phyloP scores from a whole-genome alignment of 106 monocot genomes.

The Dendrobium catenatum region DNA sequence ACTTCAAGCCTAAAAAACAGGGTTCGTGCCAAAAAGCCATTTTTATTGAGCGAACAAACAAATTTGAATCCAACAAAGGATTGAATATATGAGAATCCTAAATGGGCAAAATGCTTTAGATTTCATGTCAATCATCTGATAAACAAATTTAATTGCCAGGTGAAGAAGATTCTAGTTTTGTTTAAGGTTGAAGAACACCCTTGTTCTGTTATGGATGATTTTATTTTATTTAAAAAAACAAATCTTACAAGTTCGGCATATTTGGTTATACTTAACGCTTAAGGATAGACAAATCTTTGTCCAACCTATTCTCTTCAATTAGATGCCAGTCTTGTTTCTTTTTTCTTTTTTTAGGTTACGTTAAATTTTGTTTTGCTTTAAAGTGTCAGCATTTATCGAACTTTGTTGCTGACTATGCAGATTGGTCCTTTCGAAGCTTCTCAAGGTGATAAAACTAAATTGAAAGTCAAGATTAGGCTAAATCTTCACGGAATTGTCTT shows the following conservation, averaged over 20 bases:
- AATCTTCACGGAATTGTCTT: slow-evolving; percentile 72
- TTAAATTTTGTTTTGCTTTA: background rate
- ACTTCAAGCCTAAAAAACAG: too few relatives aligned
- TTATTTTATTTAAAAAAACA: background rate
- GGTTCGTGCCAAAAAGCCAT: too few relatives aligned
- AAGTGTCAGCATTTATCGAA: background rate
- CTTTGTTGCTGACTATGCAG: slow-evolving; percentile 25
- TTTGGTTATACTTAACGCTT: background rate
- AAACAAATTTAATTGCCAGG: background rate
- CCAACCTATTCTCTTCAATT: background rate
- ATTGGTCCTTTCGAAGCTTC: slow-evolving; percentile 54
- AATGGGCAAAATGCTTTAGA: background rate
- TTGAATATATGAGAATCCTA: background rate
- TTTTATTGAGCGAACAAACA: too few relatives aligned
- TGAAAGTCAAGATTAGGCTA: slow-evolving; percentile 60
- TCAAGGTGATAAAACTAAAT: slow-evolving; percentile 37
- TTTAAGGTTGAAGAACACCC: background rate
- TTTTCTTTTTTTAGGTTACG: background rate
- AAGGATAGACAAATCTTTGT: background rate
- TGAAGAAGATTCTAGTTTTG: background rate
- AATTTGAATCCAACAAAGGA: background rate
- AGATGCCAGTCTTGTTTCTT: background rate
- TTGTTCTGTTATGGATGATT: background rate
- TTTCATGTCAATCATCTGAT: background rate
- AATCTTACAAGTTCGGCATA: background rate